Percentiles rank a stretch among this genome's conserved stretches.
Conservation (phyloP, 2,329 filamentous ascomycete genomes). For the Tolypocladium sp. region DNA sequence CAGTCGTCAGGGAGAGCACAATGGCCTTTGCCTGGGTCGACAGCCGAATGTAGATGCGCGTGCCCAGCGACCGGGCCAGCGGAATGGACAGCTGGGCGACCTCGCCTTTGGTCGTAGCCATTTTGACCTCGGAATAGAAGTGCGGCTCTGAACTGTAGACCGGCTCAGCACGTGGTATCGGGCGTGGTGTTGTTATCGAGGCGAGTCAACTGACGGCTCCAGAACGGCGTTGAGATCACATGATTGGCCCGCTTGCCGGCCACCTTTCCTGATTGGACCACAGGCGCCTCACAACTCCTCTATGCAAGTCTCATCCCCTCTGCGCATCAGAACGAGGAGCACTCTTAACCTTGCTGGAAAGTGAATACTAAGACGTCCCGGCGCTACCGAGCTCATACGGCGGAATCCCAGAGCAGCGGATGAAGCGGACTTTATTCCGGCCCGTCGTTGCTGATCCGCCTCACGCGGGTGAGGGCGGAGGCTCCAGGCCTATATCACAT, state of each 20-base stretch:
- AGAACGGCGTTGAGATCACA: constrained; percentile 2
- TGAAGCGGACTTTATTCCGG: neutral
- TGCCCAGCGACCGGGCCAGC: constrained; percentile 50
- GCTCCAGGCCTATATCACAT: neutral
- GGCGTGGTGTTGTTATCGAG: neutral
- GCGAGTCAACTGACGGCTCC: neutral
- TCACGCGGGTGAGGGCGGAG: neutral
- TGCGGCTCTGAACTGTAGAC: neutral
- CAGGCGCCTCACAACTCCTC: neutral
- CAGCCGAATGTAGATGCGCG: constrained; percentile 51
- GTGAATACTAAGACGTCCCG: neutral
- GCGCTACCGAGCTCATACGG: neutral
- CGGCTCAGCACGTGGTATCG: neutral
- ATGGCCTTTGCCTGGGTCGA: constrained; percentile 49
- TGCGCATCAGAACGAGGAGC: neutral
- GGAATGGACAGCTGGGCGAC: constrained; percentile 40
- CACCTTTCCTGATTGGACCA: constrained; percentile 1
- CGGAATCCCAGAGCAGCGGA: neutral
- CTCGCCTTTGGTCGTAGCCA: neutral
- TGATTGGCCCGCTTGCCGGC: constrained; percentile 6
- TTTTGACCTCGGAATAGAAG: neutral
- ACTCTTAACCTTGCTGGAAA: neutral
- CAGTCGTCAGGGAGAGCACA: constrained; percentile 53
- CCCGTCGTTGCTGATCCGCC: neutral
- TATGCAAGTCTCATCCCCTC: neutral